Conservation (phyloP, 1,284 basidiomycete genomes). For the Neonothopanus nambi region DNA sequence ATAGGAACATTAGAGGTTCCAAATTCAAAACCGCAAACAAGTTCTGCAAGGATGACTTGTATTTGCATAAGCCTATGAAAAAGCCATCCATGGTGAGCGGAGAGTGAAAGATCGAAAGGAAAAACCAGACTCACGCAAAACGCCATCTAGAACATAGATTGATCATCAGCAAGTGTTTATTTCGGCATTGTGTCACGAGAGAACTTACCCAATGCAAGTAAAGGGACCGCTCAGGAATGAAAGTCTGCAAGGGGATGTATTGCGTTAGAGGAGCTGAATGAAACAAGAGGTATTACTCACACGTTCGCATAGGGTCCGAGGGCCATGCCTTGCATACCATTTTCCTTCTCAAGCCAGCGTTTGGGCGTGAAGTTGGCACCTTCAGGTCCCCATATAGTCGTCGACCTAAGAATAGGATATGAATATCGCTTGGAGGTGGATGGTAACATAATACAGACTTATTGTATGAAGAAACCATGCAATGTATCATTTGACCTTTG, state of each 20-base stretch:
- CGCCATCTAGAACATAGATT: slow-evolving; percentile 16
- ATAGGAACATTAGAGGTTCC: too few species aligned
- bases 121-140: slow-evolving; percentile 15
- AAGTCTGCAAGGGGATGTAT: slow-evolving; percentile 6
- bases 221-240: slow-evolving; percentile 19
- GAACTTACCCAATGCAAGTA: slow-evolving; percentile 19
- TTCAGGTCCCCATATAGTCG: slow-evolving; percentile 20
- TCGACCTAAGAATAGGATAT: background rate
- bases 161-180: too few species aligned
- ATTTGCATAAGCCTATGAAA: too few species aligned
- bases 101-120: too few species aligned
- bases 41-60: too few species aligned
- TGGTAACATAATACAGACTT: background rate
- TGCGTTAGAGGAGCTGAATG: background rate
- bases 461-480: slow-evolving; percentile 19
- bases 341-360: slow-evolving; percentile 15
- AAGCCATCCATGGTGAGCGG: too few species aligned
- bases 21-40: too few species aligned
- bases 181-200: background rate
- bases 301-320: slow-evolving; percentile 23
- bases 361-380: slow-evolving; percentile 19
- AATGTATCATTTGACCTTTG: slow-evolving; percentile 19
- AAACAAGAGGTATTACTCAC: slow-evolving; percentile 5
- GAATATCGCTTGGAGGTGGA: background rate
- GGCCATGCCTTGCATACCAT: slow-evolving; percentile 8